A percentile compares a stretch with the other conserved stretches of the same genome.
Conservation (phyloP, 345 rosid species). For the Eucalyptus lansdowneana region DNA sequence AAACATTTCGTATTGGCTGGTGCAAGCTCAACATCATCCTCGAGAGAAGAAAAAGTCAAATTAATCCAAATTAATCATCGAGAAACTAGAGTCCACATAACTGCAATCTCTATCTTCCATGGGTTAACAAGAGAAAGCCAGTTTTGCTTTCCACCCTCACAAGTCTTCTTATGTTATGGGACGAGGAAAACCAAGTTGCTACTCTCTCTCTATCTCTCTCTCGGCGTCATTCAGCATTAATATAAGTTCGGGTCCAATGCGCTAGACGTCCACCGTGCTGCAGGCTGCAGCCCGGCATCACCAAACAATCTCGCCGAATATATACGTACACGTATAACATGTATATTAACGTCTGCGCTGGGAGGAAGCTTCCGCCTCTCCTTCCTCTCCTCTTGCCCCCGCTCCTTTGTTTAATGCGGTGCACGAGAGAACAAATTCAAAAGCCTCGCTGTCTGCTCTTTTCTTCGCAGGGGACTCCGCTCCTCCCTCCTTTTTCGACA, state of each 20-base stretch:
- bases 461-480: neutral
- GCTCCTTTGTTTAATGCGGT: neutral
- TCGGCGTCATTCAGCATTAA: neutral
- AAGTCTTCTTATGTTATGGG: neutral
- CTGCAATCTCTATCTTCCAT: too few relatives aligned
- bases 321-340: too few relatives aligned
- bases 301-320: too few relatives aligned
- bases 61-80: too few relatives aligned
- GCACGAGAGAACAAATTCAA: neutral
- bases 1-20: too few relatives aligned
- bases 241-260: neutral
- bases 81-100: too few relatives aligned
- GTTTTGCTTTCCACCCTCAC: neutral
- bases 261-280: neutral
- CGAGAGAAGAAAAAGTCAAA: too few relatives aligned
- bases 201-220: neutral
- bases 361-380: neutral
- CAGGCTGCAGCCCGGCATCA: too few relatives aligned
- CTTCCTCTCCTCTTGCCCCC: neutral
- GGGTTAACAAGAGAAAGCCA: too few relatives aligned
- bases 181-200: neutral
- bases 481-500: neutral
- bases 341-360: too few relatives aligned
- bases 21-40: too few relatives aligned
- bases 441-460: neutral